phyloP scores from a whole-genome alignment of 306 rosid species.

The Vigna hirtella region DNA sequence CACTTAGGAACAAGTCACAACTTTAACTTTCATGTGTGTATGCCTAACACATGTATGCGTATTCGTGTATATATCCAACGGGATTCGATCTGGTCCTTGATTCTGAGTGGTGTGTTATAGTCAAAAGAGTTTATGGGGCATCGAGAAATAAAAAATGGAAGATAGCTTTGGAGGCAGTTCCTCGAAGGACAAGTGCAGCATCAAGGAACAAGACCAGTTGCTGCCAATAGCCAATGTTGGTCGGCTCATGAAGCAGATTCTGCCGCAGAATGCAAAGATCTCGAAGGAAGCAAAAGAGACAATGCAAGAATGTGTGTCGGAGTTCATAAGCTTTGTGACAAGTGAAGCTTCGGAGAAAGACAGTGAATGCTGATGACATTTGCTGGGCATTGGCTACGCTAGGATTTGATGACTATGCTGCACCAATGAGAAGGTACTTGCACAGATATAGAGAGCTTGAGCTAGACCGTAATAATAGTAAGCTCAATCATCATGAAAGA shows the following conservation, averaged over 20 bases:
- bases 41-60: not conserved
- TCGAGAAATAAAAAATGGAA: conserved; percentile 10
- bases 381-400: conserved; percentile 79
- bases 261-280: conserved; percentile 80
- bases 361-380: conserved; percentile 83
- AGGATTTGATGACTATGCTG: conserved; percentile 86
- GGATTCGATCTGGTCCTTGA: conserved; percentile 26
- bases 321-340: conserved; percentile 86
- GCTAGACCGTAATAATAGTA: conserved; percentile 49
- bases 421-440: conserved; percentile 74
- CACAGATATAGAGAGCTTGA: conserved; percentile 69
- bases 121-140: conserved; percentile 1
- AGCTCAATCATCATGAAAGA: conserved; percentile 51
- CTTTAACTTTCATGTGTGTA: conserved; percentile 18
- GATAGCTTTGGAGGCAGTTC: conserved; percentile 46
- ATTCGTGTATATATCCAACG: conserved; percentile 33
- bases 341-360: conserved; percentile 94
- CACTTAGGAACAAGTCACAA: not conserved
- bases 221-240: conserved; percentile 93
- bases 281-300: conserved; percentile 90
- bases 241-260: conserved; percentile 81
- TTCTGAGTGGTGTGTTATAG: not conserved
- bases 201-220: conserved; percentile 77
- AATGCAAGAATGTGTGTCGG: conserved; percentile 93
- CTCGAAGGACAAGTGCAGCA: conserved; percentile 41